Percentiles rank a stretch among this genome's conserved stretches.
phyloP scores from a whole-genome alignment of 108 stramenopile genomes.

The Stephanodiscus triporus region DNA sequence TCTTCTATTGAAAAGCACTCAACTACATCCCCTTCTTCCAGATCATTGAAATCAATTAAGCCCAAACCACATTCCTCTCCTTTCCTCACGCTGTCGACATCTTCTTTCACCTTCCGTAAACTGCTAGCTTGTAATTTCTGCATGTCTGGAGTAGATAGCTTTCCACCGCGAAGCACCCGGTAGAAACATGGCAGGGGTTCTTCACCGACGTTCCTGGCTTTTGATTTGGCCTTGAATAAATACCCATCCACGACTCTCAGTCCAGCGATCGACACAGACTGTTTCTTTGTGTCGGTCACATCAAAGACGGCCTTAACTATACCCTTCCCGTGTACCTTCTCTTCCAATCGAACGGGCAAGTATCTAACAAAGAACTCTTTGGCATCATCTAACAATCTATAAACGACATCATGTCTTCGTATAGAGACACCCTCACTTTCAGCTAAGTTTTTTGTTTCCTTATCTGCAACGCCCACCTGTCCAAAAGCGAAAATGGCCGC shows the following conservation, averaged over 20 bases:
- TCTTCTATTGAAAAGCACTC: conserved; percentile 81
- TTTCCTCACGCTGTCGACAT: conserved; percentile 64
- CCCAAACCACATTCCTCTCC: conserved; percentile 86
- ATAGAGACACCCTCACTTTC: conserved; percentile 65
- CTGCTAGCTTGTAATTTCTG: conserved; percentile 60
- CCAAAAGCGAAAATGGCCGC: conserved; percentile 79
- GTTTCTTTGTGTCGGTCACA: conserved; percentile 60
- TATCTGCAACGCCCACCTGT: conserved; percentile 61
- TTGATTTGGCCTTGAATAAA: conserved; percentile 58
- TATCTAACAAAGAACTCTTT: conserved; percentile 64
- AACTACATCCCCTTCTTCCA: conserved; percentile 74
- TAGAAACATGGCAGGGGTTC: conserved; percentile 50
- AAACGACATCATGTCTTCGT: conserved; percentile 71
- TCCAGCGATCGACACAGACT: conserved; percentile 67
- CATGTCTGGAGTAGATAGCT: conserved; percentile 57
- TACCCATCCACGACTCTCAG: conserved; percentile 67
- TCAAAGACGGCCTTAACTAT: conserved; percentile 75
- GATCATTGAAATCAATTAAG: conserved; percentile 65
- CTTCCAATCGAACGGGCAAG: conserved; percentile 53
- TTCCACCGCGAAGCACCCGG: conserved; percentile 66
- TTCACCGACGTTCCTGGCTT: conserved; percentile 14
- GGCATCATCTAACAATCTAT: conserved; percentile 81
- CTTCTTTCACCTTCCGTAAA: conserved; percentile 74
- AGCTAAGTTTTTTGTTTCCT: conserved; percentile 53
- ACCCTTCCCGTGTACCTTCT: conserved; percentile 73